These are phyloP conservation scores for Vigna unguiculata DNA, from an alignment of 306 rosid species.

Conservation along the genomic window DNA sequence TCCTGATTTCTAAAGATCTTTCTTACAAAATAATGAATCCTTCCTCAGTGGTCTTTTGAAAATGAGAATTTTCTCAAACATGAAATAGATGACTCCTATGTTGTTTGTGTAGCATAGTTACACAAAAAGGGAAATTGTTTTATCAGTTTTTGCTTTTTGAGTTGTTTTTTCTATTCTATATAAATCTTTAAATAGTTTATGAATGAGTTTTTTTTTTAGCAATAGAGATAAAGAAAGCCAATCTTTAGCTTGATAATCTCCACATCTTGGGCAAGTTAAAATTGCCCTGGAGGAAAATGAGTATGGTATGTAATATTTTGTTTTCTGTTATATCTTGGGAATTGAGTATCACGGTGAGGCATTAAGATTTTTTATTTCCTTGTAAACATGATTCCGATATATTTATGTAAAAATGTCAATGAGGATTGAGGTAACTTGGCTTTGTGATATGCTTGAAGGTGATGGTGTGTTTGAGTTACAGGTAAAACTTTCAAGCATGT, in stretches of 20 bases:
- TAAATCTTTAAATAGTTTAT: too few relatives aligned
- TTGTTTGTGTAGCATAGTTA: slow-evolving; percentile 19
- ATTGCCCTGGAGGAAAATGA: neutral
- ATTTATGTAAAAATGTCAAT: slow-evolving; percentile 72
- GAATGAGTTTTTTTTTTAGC: too few relatives aligned
- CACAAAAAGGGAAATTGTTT: slow-evolving; percentile 4
- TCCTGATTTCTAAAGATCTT: too few relatives aligned
- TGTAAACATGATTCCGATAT: slow-evolving; percentile 15
- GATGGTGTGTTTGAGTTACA: slow-evolving; percentile 93
- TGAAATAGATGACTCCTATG: slow-evolving; percentile 8
- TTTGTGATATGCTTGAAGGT: slow-evolving; percentile 89
- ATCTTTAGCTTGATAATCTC: neutral
- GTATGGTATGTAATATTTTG: slow-evolving; percentile 9
- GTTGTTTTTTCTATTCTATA: neutral
- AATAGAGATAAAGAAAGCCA: neutral
- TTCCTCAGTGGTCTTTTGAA: neutral
- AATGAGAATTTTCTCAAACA: slow-evolving; percentile 23
- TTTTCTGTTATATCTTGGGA: slow-evolving; percentile 8
- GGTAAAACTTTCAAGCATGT: slow-evolving; percentile 95
- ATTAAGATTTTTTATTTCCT: neutral
- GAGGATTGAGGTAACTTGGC: slow-evolving; percentile 95
- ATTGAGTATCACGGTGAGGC: neutral
- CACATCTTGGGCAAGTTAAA: neutral
- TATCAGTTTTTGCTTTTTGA: slow-evolving; percentile 23
- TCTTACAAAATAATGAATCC: too few relatives aligned